Percentiles rank a stretch among this genome's conserved stretches.
phyloP scores from a whole-genome alignment of 176 grass and related monocot species.

The Aegilops longissima region DNA sequence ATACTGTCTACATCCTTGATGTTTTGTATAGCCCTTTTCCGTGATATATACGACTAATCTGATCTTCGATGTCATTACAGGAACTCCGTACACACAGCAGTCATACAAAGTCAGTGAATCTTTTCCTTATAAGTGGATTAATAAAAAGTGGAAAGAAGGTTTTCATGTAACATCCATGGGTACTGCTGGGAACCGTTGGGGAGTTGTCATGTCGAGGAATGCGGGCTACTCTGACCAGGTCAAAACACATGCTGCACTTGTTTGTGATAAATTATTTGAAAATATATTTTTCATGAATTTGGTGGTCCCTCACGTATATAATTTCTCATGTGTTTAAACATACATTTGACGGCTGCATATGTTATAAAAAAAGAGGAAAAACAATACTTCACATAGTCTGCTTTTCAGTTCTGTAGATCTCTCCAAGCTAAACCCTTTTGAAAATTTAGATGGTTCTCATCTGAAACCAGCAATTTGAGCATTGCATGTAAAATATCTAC shows the following conservation, averaged over 20 bases:
- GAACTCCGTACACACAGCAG: conserved; percentile 75
- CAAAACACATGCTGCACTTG: background rate
- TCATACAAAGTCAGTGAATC: conserved; percentile 90
- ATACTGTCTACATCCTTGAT: background rate
- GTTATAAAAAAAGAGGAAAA: background rate
- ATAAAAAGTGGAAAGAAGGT: conserved; percentile 95
- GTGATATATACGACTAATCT: background rate
- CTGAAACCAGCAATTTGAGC: background rate
- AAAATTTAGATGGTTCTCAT: background rate
- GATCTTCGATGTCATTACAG: conserved; percentile 32
- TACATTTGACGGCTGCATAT: background rate
- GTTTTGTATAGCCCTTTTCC: conserved; percentile 6
- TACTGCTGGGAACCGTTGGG: conserved; percentile 69
- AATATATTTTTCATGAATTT: background rate
- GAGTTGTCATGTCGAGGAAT: conserved; percentile 83
- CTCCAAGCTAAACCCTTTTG: background rate
- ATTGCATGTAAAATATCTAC: background rate
- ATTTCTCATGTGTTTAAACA: background rate
- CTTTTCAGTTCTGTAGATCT: background rate
- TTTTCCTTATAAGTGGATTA: conserved; percentile 96
- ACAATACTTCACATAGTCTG: background rate
- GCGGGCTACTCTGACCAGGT: conserved; percentile 74
- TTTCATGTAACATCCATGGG: conserved; percentile 91
- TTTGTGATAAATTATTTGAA: background rate
- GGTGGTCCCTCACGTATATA: background rate